Conservation (phyloP, 352 stramenopile species). For the Globisporangium splendens region DNA sequence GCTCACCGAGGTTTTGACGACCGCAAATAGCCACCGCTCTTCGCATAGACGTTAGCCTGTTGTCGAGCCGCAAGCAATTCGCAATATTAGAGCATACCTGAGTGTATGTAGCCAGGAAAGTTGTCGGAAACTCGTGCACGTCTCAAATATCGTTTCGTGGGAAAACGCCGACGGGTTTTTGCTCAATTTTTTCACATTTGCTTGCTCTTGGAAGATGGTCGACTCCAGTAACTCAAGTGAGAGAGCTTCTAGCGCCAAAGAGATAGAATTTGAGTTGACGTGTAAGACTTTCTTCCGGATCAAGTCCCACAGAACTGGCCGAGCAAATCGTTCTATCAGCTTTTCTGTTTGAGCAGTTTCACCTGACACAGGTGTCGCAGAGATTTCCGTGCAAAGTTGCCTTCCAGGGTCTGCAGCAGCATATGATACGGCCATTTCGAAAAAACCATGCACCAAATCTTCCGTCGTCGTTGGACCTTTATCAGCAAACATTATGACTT, state of each 20-base stretch:
- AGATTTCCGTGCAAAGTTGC: neutral
- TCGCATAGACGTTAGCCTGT: neutral
- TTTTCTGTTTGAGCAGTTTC: slow-evolving; percentile 1
- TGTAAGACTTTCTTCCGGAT: slow-evolving; percentile 41
- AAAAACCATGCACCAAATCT: slow-evolving; percentile 11
- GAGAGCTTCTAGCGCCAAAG: slow-evolving; percentile 23
- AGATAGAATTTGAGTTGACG: slow-evolving; percentile 22
- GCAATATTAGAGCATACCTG: slow-evolving; percentile 25
- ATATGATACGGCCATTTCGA: neutral
- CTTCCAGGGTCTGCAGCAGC: neutral
- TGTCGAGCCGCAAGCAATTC: slow-evolving; percentile 1
- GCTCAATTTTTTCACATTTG: slow-evolving; percentile 38
- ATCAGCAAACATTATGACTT: slow-evolving; percentile 5
- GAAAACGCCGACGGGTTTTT: slow-evolving; percentile 37
- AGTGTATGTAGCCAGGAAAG: slow-evolving; percentile 58
- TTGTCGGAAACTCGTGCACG: slow-evolving; percentile 56
- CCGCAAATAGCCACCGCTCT: slow-evolving; percentile 19
- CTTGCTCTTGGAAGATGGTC: slow-evolving; percentile 41
- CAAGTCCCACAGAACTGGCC: slow-evolving; percentile 43
- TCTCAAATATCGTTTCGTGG: slow-evolving; percentile 45
- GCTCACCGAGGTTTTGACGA: slow-evolving; percentile 5
- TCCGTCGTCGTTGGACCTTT: slow-evolving; percentile 8
- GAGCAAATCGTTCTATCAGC: slow-evolving; percentile 30
- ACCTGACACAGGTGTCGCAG: neutral
- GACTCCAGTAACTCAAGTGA: slow-evolving; percentile 43